These are phyloP conservation scores for Candida tallmaniae DNA, from an alignment of 805 yeast species.

Conservation along the genomic window DNA sequence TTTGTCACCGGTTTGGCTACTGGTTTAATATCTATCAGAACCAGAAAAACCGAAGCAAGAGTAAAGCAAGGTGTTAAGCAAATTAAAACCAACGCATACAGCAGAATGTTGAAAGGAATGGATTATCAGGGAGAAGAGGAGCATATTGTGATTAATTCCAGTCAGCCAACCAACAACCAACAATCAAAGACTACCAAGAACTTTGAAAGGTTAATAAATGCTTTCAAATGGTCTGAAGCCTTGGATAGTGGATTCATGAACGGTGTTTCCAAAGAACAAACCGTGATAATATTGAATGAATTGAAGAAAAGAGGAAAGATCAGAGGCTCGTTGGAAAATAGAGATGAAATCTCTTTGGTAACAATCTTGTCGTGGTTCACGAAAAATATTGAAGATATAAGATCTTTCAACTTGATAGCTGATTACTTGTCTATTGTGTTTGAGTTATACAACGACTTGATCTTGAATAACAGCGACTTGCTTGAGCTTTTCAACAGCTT, in stretches of 20 bases:
- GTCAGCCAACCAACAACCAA: slow-evolving; percentile 27
- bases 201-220: slow-evolving; percentile 79
- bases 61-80: slow-evolving; percentile 47
- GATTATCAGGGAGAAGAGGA: slow-evolving; percentile 91
- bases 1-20: slow-evolving; percentile 88
- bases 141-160: slow-evolving; percentile 59
- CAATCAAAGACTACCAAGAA: slow-evolving; percentile 63
- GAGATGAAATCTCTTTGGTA: slow-evolving; percentile 83
- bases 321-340: slow-evolving; percentile 68
- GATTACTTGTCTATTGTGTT: slow-evolving; percentile 65
- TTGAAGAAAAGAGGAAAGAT: slow-evolving; percentile 86
- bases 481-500: slow-evolving; percentile 66
- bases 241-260: slow-evolving; percentile 78
- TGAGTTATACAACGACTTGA: slow-evolving; percentile 70
- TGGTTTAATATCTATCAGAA: slow-evolving; percentile 84
- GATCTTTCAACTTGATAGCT: slow-evolving; percentile 58
- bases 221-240: slow-evolving; percentile 91
- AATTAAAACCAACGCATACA: slow-evolving; percentile 58
- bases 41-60: slow-evolving; percentile 67
- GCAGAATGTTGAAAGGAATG: slow-evolving; percentile 83
- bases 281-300: slow-evolving; percentile 80
- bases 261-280: slow-evolving; percentile 75
- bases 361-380: slow-evolving; percentile 84
- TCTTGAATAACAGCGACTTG: slow-evolving; percentile 72
- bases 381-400: slow-evolving; percentile 72